Evolutionary conservation across 345 rosid genomes (phyloP).

Genomic region (Bruguiera sexangula): DNA sequence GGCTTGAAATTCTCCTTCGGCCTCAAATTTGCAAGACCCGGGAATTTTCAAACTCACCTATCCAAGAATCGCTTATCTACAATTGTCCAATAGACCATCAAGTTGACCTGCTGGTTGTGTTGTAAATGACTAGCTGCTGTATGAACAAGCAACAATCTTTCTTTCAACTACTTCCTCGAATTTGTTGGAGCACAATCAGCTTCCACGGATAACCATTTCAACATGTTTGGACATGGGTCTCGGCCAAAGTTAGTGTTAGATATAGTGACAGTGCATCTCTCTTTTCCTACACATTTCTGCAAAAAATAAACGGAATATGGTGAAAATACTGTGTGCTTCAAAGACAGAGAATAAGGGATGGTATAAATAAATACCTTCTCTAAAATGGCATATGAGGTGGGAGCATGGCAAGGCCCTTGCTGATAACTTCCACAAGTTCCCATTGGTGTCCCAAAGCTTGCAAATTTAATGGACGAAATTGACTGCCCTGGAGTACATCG

Average conservation of each 20-base stretch:
- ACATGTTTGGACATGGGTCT: constrained; percentile 83
- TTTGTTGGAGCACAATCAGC: constrained; percentile 65
- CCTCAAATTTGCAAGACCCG: constrained; percentile 35
- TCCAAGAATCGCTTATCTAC: constrained; percentile 33
- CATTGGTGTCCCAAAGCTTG: constrained; percentile 96
- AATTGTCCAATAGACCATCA: constrained; percentile 14
- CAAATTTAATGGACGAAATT: constrained; percentile 81
- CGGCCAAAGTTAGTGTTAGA: constrained; percentile 73
- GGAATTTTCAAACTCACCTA: constrained; percentile 40
- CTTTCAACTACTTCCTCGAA: constrained; percentile 30
- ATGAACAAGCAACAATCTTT: constrained; percentile 11
- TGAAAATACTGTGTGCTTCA: constrained; percentile 2
- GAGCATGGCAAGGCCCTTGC: constrained; percentile 92
- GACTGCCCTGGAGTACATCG: constrained; percentile 73
- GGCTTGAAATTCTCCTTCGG: constrained; percentile 32
- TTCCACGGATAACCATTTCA: constrained; percentile 77
- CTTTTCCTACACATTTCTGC: constrained; percentile 84
- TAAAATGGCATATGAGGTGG: constrained; percentile 64
- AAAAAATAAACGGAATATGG: constrained; percentile 4
- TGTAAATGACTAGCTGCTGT: constrained; percentile 34
- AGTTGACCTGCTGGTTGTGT: constrained; percentile 27
- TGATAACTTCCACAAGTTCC: constrained; percentile 95
- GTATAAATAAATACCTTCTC: constrained; percentile 55
- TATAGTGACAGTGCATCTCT: constrained; percentile 72
- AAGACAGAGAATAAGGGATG: neutral